Percentiles rank a stretch among this genome's conserved stretches.
Evolutionary conservation across 2,329 filamentous ascomycete species (phyloP).

Genomic region (Diplodia mutila): DNA sequence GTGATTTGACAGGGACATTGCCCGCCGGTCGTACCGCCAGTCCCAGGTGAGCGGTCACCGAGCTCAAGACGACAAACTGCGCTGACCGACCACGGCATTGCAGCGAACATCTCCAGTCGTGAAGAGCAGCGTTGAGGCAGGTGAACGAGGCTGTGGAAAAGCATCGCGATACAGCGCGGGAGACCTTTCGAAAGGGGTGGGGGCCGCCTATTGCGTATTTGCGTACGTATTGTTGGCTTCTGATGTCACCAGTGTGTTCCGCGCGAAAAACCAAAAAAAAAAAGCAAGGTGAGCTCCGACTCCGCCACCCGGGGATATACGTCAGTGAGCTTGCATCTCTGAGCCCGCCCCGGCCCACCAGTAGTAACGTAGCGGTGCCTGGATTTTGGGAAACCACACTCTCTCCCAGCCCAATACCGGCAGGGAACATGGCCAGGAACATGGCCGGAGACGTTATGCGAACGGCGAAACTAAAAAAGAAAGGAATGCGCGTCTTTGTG

Average conservation of each 20-base stretch:
- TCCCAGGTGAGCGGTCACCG: too few species aligned
- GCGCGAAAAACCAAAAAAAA: neutral
- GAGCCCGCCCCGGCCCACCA: neutral
- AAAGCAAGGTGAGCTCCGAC: neutral
- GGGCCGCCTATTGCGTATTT: too few species aligned
- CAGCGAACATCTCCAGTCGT: too few species aligned
- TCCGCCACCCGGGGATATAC: slow-evolving; percentile 2
- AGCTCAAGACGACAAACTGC: too few species aligned
- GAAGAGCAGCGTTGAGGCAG: too few species aligned
- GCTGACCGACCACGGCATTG: too few species aligned
- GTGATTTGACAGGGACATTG: too few species aligned
- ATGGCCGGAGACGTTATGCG: neutral
- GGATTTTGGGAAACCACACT: neutral
- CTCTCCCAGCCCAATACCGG: neutral
- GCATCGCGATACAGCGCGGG: too few species aligned
- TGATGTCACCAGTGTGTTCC: neutral
- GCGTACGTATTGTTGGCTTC: neutral
- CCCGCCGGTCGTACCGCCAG: too few species aligned
- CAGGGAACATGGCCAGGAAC: neutral
- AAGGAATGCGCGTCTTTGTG: neutral
- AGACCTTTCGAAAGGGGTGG: too few species aligned
- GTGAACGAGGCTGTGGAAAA: too few species aligned
- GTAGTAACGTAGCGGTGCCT: neutral
- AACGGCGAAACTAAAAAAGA: neutral
- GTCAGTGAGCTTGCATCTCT: neutral